A percentile compares a stretch with the other conserved stretches of the same genome.
Evolutionary conservation across 2,329 filamentous ascomycete species (phyloP).

Genomic region (Stemphylium vesicarium): DNA sequence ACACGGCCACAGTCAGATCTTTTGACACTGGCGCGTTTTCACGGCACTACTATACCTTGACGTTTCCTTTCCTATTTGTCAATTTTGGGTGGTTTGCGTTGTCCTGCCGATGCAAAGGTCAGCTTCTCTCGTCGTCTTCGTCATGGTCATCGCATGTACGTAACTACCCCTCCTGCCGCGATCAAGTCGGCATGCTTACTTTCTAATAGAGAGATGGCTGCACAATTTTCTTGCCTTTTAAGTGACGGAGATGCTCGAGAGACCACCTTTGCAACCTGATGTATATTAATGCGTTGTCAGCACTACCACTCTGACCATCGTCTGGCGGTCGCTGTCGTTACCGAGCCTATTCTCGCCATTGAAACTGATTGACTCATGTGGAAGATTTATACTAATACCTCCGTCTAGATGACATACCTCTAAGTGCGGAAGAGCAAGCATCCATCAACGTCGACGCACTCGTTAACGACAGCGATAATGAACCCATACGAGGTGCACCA

Average conservation of each 20-base stretch:
- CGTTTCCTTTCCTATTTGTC: conserved; percentile 34
- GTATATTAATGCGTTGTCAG: conserved; percentile 35
- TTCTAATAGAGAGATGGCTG: conserved; percentile 52
- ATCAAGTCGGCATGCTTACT: conserved; percentile 49
- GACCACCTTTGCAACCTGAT: conserved; percentile 35
- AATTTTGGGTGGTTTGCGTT: conserved; percentile 41
- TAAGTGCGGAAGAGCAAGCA: conserved; percentile 65
- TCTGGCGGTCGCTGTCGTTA: conserved; percentile 29
- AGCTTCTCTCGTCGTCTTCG: conserved; percentile 53
- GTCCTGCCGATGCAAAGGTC: conserved; percentile 44
- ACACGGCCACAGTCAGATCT: conserved; percentile 29
- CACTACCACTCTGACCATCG: conserved; percentile 16
- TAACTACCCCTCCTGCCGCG: conserved; percentile 52
- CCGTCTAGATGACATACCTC: conserved; percentile 65
- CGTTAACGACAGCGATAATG: conserved; percentile 62
- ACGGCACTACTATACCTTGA: conserved; percentile 43
- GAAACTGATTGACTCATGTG: conserved; percentile 1
- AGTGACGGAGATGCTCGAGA: conserved; percentile 52
- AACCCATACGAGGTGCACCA: conserved; percentile 39
- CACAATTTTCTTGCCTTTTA: conserved; percentile 37
- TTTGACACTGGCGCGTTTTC: conserved; percentile 41
- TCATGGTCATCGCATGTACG: conserved; percentile 55
- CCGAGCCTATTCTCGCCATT: conserved; percentile 1
- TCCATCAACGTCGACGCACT: conserved; percentile 70
- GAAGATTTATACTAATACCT: conserved; percentile 51